These are phyloP conservation scores for Lentinula raphanica DNA, from an alignment of 768 basidiomycete species.

Conservation along the genomic window DNA sequence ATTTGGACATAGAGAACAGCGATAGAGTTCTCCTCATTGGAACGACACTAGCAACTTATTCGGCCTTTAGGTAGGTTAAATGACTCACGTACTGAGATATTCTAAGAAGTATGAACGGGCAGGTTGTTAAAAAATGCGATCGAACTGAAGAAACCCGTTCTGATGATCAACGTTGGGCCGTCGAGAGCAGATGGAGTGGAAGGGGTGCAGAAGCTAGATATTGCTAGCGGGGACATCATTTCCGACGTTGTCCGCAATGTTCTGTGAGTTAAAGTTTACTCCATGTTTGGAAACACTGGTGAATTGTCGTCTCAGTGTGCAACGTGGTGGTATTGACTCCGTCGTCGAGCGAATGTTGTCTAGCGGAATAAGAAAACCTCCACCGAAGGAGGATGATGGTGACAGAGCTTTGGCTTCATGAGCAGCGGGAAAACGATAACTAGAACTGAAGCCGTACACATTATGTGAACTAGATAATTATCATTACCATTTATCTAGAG, in stretches of 20 bases:
- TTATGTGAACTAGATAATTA: neutral
- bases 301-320: neutral
- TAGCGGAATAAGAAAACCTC: slow-evolving; percentile 56
- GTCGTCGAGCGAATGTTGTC: slow-evolving; percentile 44
- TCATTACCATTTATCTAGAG: neutral
- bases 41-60: slow-evolving; percentile 90
- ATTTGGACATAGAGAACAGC: slow-evolving; percentile 48
- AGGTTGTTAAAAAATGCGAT: slow-evolving; percentile 80
- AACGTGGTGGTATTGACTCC: slow-evolving; percentile 36
- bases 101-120: neutral
- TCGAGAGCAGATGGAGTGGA: slow-evolving; percentile 72
- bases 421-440: slow-evolving; percentile 5
- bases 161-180: slow-evolving; percentile 85
- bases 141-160: slow-evolving; percentile 67
- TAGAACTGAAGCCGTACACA: too few species aligned
- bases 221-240: slow-evolving; percentile 69
- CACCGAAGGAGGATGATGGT: slow-evolving; percentile 34
- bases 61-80: slow-evolving; percentile 81
- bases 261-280: slow-evolving; percentile 42
- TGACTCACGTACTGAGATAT: too few species aligned
- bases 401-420: too few species aligned
- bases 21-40: slow-evolving; percentile 78
- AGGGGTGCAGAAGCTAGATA: slow-evolving; percentile 76
- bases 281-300: neutral
- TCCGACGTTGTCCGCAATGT: slow-evolving; percentile 54